These are phyloP conservation scores for Ganoderma resinaceum DNA, from an alignment of 1,284 basidiomycete species.

Conservation along the genomic window DNA sequence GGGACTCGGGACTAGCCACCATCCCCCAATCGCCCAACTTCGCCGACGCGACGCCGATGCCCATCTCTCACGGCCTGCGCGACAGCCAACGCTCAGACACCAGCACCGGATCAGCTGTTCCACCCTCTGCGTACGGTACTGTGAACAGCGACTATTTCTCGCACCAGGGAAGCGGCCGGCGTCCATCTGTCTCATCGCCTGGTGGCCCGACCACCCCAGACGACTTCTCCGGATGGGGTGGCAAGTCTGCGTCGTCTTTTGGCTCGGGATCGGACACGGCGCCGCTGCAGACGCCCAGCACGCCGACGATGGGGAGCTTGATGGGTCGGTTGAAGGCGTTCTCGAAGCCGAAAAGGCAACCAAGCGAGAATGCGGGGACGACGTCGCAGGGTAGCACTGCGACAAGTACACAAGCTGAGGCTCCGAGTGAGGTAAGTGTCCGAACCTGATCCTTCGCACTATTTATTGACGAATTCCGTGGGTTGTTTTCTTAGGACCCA, in stretches of 20 bases:
- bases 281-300: conserved; percentile 54
- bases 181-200: conserved; percentile 48
- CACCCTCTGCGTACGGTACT: conserved; percentile 23
- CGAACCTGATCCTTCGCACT: conserved; percentile 5
- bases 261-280: conserved; percentile 33
- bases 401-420: conserved; percentile 32
- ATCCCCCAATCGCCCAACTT: conserved; percentile 46
- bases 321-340: conserved; percentile 85
- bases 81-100: conserved; percentile 25
- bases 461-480: background rate
- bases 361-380: conserved; percentile 43
- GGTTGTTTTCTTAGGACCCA: conserved; percentile 19
- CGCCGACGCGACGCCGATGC: conserved; percentile 41
- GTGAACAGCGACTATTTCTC: conserved; percentile 58
- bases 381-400: conserved; percentile 34
- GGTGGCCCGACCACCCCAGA: conserved; percentile 48
- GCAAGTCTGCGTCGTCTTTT: conserved; percentile 32
- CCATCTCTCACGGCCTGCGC: conserved; percentile 36
- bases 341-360: conserved; percentile 59
- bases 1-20: conserved; percentile 39
- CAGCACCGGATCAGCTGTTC: conserved; percentile 11
- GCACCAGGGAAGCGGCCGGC: conserved; percentile 43
- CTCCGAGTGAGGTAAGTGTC: conserved; percentile 41
- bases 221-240: conserved; percentile 60
- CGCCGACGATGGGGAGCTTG: conserved; percentile 64